Base-by-base conservation (phyloP, 2,329 filamentous ascomycete species). In the Monosporascus sp. region DNA sequence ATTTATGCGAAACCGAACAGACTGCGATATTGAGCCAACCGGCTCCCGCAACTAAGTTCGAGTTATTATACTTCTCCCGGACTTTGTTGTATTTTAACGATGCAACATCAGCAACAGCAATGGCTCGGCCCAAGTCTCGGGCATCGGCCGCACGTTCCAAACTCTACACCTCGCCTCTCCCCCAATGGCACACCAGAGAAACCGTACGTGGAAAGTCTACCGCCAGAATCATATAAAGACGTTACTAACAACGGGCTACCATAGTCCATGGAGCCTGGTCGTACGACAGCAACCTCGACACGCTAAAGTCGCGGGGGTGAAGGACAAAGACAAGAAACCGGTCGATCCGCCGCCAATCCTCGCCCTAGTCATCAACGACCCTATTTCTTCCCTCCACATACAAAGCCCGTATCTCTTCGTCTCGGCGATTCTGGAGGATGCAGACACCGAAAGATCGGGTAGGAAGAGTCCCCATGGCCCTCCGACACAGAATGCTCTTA, bases 341-440 rank as follows among this genome's bases (percentile, higher is more conserved):
- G 83, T 96, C 63, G 90, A 96, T 67, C 90, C 92, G 49, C 90
- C 90, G 14, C 90, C 90, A 43, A 89, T 96, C 61, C 76, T 96
- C 24, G 43, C 43, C 22, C 43, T 46, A 24, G 43, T 46, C 22
- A 46, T 46, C 85, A 93, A 71, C 78, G 43, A 46, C 22, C 43
- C 43, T 96, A 47, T 69, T 81, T 51, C 73, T 80, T 52, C 72
- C 71, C 52, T 63, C 67, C 37, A 37, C 35, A 41, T 31, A 37
- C n/a, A 48, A 66, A 66, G 65, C 18, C 67, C 66, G 3, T 68
- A 68, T 54, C 60, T 63, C 15, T 65, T 65, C 55, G 63, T 65
- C 9, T 60, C 65, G 47, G 65, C 65, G 25, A 64, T 64, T 54
- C 57, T 67, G 18, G 65, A 67, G 27, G 65, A 47, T 73, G 74